Evolutionary conservation across 352 stramenopile genomes (phyloP), one percentile per base, ranked within the genome.

Genomic region (Phytopythium boreale): DNA sequence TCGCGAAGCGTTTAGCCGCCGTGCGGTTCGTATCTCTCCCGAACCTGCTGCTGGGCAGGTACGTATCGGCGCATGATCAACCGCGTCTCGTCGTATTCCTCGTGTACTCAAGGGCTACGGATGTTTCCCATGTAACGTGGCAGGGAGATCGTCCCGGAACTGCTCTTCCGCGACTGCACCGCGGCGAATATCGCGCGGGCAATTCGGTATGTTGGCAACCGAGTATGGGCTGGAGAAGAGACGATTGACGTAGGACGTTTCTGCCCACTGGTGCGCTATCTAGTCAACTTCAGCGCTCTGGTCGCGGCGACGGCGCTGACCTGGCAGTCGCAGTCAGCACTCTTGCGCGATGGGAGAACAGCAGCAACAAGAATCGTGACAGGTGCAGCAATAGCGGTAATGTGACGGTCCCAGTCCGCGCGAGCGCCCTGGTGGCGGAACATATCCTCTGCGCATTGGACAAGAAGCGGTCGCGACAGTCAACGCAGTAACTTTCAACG

Each of bases 11-110:
- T 14, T 62, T 92, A 22, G 80, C 78, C 26, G 75, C 81, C 11
- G 85, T 92, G n/a, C 67, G 69, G 4, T 91, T 84, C 56, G 82
- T 93, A n/a, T 92, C 85, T 9, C 63, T 93, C 20, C 85, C 85
- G 12, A 93, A 92, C 58, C 65, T 93, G 0, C 63, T 93, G 20
- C 69, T 88, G 7, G 79, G 79, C 47, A 74, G 72, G 80, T 90
- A 47, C 24, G 71, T 55, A 46, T 4, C 10, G 34, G 10, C 34
- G 24, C 22, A 17, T 31, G n/a, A 56, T 19, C 47, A 2, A 22
- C 2, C 15, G 22, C 41, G 10, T 7, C 11, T 14, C 10, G 34
- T 14, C 41, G 1, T 19, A 26, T 63, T 37, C 17, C 10, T 49
- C 24, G 56, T n/a, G 26, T 41, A 43, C 51, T 37, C 27, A 39